Evolutionary conservation across 148 eudicot species (phyloP).

Genomic region (Spergularia marina): DNA sequence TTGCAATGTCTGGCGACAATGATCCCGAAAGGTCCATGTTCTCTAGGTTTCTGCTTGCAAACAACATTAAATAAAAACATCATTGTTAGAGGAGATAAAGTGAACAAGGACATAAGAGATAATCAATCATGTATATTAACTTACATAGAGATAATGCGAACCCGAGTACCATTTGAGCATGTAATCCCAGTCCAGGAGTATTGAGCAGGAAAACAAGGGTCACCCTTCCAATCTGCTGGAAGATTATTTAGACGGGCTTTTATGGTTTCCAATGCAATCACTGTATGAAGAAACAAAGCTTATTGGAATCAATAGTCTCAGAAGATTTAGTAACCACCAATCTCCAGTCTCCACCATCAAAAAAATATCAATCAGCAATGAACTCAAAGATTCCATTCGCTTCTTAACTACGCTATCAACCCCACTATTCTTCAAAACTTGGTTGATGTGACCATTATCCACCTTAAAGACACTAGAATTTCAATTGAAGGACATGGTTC

Average conservation of each 20-base stretch:
- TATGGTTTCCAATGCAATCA: slow-evolving; percentile 51
- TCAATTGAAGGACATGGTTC: not conserved
- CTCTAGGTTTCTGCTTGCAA: slow-evolving; percentile 59
- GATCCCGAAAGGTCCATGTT: slow-evolving; percentile 76
- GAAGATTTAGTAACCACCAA: slow-evolving; percentile 8
- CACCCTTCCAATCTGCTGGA: slow-evolving; percentile 93
- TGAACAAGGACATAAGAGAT: not conserved
- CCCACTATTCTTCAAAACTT: not conserved
- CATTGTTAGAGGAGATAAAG: not conserved
- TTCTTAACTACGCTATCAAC: not conserved
- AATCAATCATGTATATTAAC: slow-evolving; percentile 27
- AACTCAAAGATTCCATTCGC: not conserved
- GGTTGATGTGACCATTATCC: not conserved
- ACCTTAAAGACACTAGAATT: not conserved
- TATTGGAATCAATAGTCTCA: not conserved
- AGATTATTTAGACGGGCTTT: slow-evolving; percentile 51
- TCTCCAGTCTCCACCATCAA: not conserved
- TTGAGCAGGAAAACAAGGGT: slow-evolving; percentile 84
- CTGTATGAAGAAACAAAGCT: slow-evolving; percentile 38
- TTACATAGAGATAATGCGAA: slow-evolving; percentile 74
- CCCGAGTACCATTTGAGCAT: slow-evolving; percentile 59
- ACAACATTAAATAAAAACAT: slow-evolving; percentile 3
- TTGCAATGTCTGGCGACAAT: slow-evolving; percentile 60
- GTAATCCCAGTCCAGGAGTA: slow-evolving; percentile 93
- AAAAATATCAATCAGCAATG: not conserved